A percentile compares a stretch with the other conserved stretches of the same genome.
Conservation (phyloP, 2,329 filamentous ascomycete genomes). For the Lasiodiplodia citricola region DNA sequence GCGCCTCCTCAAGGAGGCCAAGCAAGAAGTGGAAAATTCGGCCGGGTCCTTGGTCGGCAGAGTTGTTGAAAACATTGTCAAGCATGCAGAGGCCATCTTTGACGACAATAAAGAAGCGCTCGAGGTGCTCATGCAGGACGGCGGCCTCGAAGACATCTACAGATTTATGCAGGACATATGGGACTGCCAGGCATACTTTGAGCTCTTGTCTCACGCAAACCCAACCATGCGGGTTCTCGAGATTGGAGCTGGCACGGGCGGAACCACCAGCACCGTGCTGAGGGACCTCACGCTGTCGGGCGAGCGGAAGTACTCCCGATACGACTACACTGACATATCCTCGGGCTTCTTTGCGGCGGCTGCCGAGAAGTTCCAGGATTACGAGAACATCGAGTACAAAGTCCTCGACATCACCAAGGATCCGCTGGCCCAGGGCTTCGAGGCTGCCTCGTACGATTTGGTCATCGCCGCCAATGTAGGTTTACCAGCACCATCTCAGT, state of each 20-base stretch:
- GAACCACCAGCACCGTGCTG: slow-evolving; percentile 25
- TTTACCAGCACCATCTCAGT: not conserved
- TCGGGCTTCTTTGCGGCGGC: slow-evolving; percentile 26
- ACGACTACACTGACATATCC: slow-evolving; percentile 32
- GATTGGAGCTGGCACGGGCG: slow-evolving; percentile 22
- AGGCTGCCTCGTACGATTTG: slow-evolving; percentile 29
- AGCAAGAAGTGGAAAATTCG: not conserved
- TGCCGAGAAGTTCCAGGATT: slow-evolving; percentile 8
- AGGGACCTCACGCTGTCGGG: not conserved
- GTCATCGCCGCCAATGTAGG: slow-evolving; percentile 30
- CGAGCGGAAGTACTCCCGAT: slow-evolving; percentile 20
- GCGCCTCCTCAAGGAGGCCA: not conserved
- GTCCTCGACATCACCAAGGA: slow-evolving; percentile 25
- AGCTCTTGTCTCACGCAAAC: not conserved
- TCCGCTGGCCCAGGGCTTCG: slow-evolving; percentile 28
- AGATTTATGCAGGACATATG: slow-evolving; percentile 26
- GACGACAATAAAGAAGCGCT: slow-evolving; percentile 6
- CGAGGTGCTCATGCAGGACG: slow-evolving; percentile 19
- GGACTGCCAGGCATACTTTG: slow-evolving; percentile 23
- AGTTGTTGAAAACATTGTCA: slow-evolving; percentile 24
- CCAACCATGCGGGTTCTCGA: slow-evolving; percentile 9
- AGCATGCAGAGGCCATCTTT: slow-evolving; percentile 26
- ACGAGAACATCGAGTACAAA: slow-evolving; percentile 26
- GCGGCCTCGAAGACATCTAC: slow-evolving; percentile 28
- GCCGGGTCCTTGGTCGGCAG: not conserved